Conservation (phyloP, 805 yeast species). For the Teunomyces gatunensis region DNA sequence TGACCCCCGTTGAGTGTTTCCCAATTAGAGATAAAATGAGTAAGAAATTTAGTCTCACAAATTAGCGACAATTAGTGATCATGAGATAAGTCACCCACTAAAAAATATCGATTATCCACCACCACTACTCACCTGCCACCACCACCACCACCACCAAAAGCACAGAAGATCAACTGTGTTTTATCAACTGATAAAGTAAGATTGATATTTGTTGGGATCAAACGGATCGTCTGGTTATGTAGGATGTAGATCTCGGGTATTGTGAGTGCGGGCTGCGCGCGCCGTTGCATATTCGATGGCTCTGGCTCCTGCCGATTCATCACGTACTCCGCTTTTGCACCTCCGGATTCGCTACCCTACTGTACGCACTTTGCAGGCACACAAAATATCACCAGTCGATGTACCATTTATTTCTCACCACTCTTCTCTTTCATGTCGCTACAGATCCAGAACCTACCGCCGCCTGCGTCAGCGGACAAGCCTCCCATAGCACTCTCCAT, state of each 20-base stretch:
- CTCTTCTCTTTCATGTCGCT: constrained; percentile 1
- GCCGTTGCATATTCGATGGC: background rate
- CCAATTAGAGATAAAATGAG: background rate
- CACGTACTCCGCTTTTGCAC: background rate
- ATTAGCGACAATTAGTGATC: constrained; percentile 1
- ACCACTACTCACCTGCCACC: no score
- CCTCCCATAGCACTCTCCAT: constrained; percentile 26
- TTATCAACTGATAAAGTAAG: no score
- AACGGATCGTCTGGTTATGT: no score
- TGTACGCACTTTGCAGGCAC: background rate
- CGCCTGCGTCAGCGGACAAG: constrained; percentile 9
- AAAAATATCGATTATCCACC: background rate
- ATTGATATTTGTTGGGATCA: no score
- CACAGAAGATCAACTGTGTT: no score
- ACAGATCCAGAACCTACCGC: background rate
- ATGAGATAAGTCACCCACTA: background rate
- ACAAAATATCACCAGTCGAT: constrained; percentile 10
- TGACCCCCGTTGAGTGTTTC: background rate
- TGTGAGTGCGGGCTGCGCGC: background rate
- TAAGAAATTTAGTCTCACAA: background rate
- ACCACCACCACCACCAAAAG: no score
- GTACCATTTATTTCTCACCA: constrained; percentile 7
- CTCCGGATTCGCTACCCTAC: constrained; percentile 1
- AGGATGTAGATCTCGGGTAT: background rate
- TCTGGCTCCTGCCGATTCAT: background rate